Base-by-base conservation (phyloP, 2,329 filamentous ascomycete species). In the Paecilomyces variotii region DNA sequence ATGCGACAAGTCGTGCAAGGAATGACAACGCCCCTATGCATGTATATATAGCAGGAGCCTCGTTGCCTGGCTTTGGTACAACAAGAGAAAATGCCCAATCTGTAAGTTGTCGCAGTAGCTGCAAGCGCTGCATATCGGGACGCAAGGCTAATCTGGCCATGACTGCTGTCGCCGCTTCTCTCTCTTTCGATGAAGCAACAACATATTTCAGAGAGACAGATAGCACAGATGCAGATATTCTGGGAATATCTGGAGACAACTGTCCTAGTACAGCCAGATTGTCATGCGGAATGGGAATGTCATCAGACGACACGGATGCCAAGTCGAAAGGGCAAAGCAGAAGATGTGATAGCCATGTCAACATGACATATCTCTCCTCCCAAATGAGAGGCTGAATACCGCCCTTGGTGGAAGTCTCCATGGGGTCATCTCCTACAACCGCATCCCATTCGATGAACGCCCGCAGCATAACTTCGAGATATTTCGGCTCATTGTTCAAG, bases 321-420 rank as follows among this genome's bases (percentile, higher is more conserved):
- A 99, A 79, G 67, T 97, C 92, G 74, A 99, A 99, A 0, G 94
- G 94, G 1, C 91, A 91, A 32, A 93, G 81, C 59, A 93, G 79
- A 14, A 94, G 78, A 73, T 94, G 89, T 0, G 88, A 89, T 30
- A 93, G 82, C 94, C 94, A 99, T 9, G 96, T 79, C 3, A 97
- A 79, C 51, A 92, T 85, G 19, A 97, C 79, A 69, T 97, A 97
- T 57, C 89, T 83, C 73, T 97, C 89, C 70, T 96, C 87, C 94
- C 94, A 99, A 0, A 81, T 80, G 80, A 88, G 85, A 1, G 65
- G 63, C 26, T 66, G 66, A 3, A 63, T 55, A n/a, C 63, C 65
- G 56, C 60, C 64, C 9, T 57, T 68, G 2, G 53, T 39, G 12
- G 61, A 54, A n/a, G 61, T 55, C 14, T 62, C 59, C 19, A 49